Percentiles rank a stretch among this genome's conserved stretches.
These are phyloP conservation scores for Cytospora chrysosperma DNA, from an alignment of 2,329 filamentous ascomycete species.

Conservation along the genomic window DNA sequence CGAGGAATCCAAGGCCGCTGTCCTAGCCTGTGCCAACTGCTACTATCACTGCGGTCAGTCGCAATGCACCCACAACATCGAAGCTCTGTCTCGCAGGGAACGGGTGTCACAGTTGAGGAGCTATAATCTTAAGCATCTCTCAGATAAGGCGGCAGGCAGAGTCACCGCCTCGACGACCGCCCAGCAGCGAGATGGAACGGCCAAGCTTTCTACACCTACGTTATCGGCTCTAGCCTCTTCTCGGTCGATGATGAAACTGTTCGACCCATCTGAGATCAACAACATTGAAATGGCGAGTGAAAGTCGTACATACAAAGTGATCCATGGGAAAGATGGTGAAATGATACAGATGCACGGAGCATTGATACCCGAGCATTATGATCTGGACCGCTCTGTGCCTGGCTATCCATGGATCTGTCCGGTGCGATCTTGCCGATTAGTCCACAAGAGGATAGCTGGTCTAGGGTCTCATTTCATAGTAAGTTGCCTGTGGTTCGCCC, in stretches of 20 bases:
- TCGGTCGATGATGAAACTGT: neutral
- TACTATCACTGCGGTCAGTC: conserved; percentile 22
- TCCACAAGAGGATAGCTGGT: conserved; percentile 16
- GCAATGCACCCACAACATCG: conserved; percentile 15
- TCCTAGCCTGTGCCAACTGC: conserved; percentile 22
- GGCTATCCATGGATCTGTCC: conserved; percentile 30
- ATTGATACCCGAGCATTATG: conserved; percentile 29
- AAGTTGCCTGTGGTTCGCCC: neutral
- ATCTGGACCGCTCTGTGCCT: conserved; percentile 24
- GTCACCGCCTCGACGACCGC: neutral
- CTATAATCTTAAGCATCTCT: conserved; percentile 17
- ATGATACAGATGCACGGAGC: conserved; percentile 19
- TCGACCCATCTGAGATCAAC: conserved; percentile 12
- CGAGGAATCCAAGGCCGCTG: conserved; percentile 4
- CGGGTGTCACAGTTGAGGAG: neutral
- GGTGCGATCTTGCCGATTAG: conserved; percentile 26
- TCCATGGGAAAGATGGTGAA: conserved; percentile 21
- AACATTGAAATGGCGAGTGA: conserved; percentile 14
- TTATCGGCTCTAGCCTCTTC: neutral
- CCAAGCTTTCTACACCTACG: neutral
- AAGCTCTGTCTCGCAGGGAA: neutral
- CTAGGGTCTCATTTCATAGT: conserved; percentile 28
- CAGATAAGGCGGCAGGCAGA: conserved; percentile 9
- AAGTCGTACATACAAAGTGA: conserved; percentile 16
- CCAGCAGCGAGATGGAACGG: neutral